Evolutionary conservation across 1,139 yeast species (phyloP), one percentile per base, ranked within the genome.

Genomic region (Candida sp.): DNA sequence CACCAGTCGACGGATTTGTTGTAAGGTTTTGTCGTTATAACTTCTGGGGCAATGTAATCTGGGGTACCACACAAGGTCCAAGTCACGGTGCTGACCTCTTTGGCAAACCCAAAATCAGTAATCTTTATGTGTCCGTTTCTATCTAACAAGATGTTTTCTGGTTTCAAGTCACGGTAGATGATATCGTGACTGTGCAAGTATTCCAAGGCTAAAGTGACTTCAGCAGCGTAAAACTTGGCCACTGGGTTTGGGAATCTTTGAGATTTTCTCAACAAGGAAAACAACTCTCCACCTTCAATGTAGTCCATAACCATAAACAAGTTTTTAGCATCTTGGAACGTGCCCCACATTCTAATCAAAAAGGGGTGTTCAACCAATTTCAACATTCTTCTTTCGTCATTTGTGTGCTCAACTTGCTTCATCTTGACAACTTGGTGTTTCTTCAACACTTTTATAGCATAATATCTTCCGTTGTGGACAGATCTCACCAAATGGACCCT

Each of bases 61-160:
- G 87, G 87, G 0, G 87, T 83, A 45, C 87, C 87, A 69, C 87
- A 83, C 54, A 83, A 73, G 1, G 87, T 83, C 73, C 83, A 83
- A 5, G 87, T 83, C 31, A 80, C 84, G 28, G 84, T 80, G 54
- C 73, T 75, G 9, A 83, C 86, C 59, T 82, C 86, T 63, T 83
- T 83, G 38, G 87, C 86, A 62, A 83, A 83, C 1, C 87, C 87
- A 62, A 83, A 83, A 66, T 83, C 86, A 8, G 87, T 82, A 53
- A 83, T 70, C 57, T 83, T 83, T 52, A 83, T 81, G 62, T 83
- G 87, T 2, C 87, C 87, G 52, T 81, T 80, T 56, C 83, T 70
- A 58, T 83, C 85, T 57, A 83, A 71, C 51, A 83, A 67, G 43
- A 83, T 83, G 59, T 83, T 83, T 65, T 83, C 87, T 1, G 87